Evolutionary conservation across 345 rosid species (phyloP), one percentile per base, ranked within the genome.

Genomic region (Euphorbia peplus): DNA sequence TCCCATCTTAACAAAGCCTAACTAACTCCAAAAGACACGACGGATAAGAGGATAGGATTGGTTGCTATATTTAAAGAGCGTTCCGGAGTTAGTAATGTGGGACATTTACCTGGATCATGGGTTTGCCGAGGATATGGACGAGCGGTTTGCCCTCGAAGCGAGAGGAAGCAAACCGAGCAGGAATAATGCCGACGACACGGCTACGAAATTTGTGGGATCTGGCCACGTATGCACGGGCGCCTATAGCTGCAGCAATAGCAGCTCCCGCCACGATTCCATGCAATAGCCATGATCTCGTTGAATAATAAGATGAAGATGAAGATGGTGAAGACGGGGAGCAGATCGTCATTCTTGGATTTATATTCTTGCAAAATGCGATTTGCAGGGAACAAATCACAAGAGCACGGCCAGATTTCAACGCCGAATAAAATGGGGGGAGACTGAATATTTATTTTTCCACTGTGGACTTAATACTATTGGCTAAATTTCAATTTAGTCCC

Each of bases 101-200:
- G n/a, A n/a, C n/a, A n/a, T n/a, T n/a, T n/a, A 91, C 98, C 96
- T 95, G 98, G 76, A 95, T 95, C 99, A 95, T 95, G 80, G 99
- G 96, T 79, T 91, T 95, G 58, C 98, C 98, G 25, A 91, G 86
- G 81, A 95, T 91, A 54, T 76, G 62, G 59, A 87, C 93, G 46
- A 95, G 87, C 48, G 98, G 99, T 75, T 95, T 95, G 60, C 99
- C 98, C 70, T 86, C 77, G 73, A 95, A 90, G 21, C 98, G 88
- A 74, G 98, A 84, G 42, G 99, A 95, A 57, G 95, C 96, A 70
- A 70, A 95, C 48, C 99, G 91, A 22, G 98, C 98, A 39, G 99
- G 97, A n/a, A 95, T 91, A 37, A 95, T 84, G 4, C 99, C 99
- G 18, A 95, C 84, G 46, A 90, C 99, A 64, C 95, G 95, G 75